phyloP scores from a whole-genome alignment of 2,329 filamentous ascomycete species.

The Blastomyces silverae region DNA sequence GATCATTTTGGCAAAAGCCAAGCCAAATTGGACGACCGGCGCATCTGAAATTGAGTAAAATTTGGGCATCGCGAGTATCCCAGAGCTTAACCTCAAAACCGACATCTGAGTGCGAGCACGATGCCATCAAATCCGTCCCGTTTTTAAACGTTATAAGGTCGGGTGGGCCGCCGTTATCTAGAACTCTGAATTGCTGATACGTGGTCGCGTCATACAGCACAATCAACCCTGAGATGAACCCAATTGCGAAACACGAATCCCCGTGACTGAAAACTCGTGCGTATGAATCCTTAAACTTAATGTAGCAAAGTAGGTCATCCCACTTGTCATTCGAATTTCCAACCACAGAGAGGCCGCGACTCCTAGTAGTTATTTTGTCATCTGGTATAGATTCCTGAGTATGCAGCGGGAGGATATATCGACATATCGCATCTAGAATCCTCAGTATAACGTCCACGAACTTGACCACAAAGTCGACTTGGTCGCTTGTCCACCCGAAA shows the following conservation, averaged over 20 bases:
- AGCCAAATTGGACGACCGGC: slow-evolving; percentile 23
- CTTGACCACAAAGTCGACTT: too few species aligned
- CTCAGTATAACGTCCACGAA: too few species aligned
- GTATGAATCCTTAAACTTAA: slow-evolving; percentile 26
- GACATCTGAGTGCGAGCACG: slow-evolving; percentile 17
- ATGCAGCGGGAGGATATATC: not conserved
- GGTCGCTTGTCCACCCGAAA: too few species aligned
- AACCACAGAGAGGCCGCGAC: slow-evolving; percentile 23
- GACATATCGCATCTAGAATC: too few species aligned
- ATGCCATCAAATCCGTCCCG: slow-evolving; percentile 29
- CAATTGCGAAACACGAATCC: slow-evolving; percentile 25
- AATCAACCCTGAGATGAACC: slow-evolving; percentile 23
- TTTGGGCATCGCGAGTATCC: slow-evolving; percentile 27
- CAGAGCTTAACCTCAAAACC: slow-evolving; percentile 27
- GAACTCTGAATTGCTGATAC: slow-evolving; percentile 24
- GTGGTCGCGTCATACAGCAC: slow-evolving; percentile 23
- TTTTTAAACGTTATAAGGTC: slow-evolving; percentile 30
- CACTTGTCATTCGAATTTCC: slow-evolving; percentile 25
- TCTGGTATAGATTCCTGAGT: not conserved
- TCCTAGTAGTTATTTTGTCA: not conserved
- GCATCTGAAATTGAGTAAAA: slow-evolving; percentile 24
- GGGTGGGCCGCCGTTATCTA: slow-evolving; percentile 27
- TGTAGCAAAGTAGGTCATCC: slow-evolving; percentile 31
- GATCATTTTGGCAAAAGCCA: slow-evolving; percentile 26
- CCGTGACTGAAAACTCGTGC: slow-evolving; percentile 20